Percentiles rank a stretch among this genome's conserved stretches.
These are phyloP conservation scores for Globisporangium lucens DNA, from an alignment of 352 stramenopile genomes.

Conservation along the genomic window DNA sequence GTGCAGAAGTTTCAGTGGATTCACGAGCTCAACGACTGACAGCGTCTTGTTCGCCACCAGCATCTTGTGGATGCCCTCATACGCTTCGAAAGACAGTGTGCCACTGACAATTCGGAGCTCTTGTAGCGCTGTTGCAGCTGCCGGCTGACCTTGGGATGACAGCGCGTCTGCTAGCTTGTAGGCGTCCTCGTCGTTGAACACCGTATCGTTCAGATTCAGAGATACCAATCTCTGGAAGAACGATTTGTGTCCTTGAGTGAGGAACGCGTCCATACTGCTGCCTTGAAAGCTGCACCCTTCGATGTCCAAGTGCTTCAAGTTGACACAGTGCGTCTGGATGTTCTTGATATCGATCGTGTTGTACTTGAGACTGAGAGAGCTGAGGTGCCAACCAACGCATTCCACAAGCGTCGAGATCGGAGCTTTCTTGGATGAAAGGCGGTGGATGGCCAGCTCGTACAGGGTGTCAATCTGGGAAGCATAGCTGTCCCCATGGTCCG, in stretches of 20 bases:
- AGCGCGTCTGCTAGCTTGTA: background rate
- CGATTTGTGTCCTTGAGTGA: background rate
- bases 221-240: constrained; percentile 1
- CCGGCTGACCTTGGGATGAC: background rate
- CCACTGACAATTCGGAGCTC: constrained; percentile 1
- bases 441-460: constrained; percentile 7
- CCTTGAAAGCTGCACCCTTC: constrained; percentile 10
- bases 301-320: constrained; percentile 9
- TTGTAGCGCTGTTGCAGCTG: background rate
- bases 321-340: constrained; percentile 1
- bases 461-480: background rate
- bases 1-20: background rate
- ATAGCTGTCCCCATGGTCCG: background rate
- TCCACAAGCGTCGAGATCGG: constrained; percentile 9
- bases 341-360: background rate
- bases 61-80: constrained; percentile 1
- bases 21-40: background rate
- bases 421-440: constrained; percentile 9
- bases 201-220: constrained; percentile 9
- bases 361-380: constrained; percentile 10
- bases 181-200: background rate
- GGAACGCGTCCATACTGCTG: background rate
- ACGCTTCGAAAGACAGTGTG: background rate
- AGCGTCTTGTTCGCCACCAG: constrained; percentile 4
- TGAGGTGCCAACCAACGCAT: constrained; percentile 3